Conservation (phyloP, 2,329 filamentous ascomycete genomes). For the Corinectria fuckeliana region DNA sequence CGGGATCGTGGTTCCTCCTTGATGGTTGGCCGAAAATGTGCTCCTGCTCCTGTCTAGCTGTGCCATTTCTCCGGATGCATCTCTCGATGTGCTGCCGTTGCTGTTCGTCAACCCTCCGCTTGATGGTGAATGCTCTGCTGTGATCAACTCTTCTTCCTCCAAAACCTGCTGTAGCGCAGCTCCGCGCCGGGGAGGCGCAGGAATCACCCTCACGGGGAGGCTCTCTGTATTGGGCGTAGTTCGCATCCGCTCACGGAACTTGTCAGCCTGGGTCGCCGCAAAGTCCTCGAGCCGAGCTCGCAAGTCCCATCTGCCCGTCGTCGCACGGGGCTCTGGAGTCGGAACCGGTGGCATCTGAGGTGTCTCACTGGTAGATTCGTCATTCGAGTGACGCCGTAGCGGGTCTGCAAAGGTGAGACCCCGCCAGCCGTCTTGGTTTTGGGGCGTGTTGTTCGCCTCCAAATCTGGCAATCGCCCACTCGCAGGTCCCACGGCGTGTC, state of each 20-base stretch:
- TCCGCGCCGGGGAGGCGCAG: constrained; percentile 65
- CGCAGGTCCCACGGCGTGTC: constrained; percentile 24
- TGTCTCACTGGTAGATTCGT: constrained; percentile 20
- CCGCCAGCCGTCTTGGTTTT: constrained; percentile 38
- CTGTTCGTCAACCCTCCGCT: constrained; percentile 20
- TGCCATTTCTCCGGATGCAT: constrained; percentile 30
- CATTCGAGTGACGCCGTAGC: constrained; percentile 17
- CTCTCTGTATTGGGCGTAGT: constrained; percentile 61
- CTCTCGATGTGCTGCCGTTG: constrained; percentile 34
- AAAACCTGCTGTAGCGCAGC: constrained; percentile 62
- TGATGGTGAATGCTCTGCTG: constrained; percentile 19
- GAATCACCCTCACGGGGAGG: constrained; percentile 66
- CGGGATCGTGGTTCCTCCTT: constrained; percentile 38
- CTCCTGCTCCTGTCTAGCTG: constrained; percentile 32
- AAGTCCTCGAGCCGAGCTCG: constrained; percentile 65
- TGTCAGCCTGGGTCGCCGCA: constrained; percentile 65
- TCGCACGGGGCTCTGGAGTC: constrained; percentile 15
- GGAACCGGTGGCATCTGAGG: constrained; percentile 8
- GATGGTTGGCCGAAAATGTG: constrained; percentile 31
- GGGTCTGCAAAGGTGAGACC: constrained; percentile 30
- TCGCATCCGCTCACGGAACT: constrained; percentile 61
- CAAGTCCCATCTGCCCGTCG: constrained; percentile 59
- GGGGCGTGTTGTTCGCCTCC: constrained; percentile 36
- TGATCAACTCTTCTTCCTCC: constrained; percentile 56
- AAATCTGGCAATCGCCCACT: constrained; percentile 32